Evolutionary conservation across 306 rosid genomes (phyloP).

Genomic region (Dalbergia oliveri): DNA sequence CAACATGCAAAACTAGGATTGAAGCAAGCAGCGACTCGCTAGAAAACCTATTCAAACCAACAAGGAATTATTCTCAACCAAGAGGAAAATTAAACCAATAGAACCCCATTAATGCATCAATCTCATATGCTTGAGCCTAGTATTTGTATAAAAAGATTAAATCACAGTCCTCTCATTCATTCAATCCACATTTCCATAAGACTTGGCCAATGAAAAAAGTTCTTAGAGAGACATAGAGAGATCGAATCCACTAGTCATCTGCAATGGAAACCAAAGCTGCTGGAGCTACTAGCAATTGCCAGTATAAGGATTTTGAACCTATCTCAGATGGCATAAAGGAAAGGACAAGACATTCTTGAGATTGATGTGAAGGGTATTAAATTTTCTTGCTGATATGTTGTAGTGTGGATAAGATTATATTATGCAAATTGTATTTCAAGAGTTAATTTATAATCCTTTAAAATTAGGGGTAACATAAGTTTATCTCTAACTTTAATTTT

Average conservation of each 20-base stretch:
- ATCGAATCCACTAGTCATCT: not conserved
- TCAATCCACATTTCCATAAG: constrained; percentile 29
- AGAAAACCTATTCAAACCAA: constrained; percentile 38
- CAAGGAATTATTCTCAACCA: constrained; percentile 50
- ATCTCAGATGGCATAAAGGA: constrained; percentile 52
- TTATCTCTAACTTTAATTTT: not conserved
- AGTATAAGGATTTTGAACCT: constrained; percentile 68
- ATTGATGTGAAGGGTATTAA: constrained; percentile 58
- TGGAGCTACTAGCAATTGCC: constrained; percentile 34
- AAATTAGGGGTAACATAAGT: not conserved
- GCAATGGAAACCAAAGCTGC: constrained; percentile 48
- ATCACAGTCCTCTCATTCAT: constrained; percentile 23
- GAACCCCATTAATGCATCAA: not conserved
- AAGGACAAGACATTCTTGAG: constrained; percentile 44
- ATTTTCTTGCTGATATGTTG: constrained; percentile 10
- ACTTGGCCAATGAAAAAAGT: constrained; percentile 24
- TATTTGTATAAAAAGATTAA: constrained; percentile 41
- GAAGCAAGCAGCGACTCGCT: constrained; percentile 39
- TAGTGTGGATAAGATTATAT: not conserved
- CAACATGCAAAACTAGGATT: constrained; percentile 36
- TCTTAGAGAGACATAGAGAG: constrained; percentile 14
- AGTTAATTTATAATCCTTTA: not conserved
- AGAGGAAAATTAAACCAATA: constrained; percentile 33
- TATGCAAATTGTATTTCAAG: constrained; percentile 21
- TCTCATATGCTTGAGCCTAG: constrained; percentile 1